Conservation (phyloP, 495 filamentous ascomycete species). For the Aspergillus wentii region DNA sequence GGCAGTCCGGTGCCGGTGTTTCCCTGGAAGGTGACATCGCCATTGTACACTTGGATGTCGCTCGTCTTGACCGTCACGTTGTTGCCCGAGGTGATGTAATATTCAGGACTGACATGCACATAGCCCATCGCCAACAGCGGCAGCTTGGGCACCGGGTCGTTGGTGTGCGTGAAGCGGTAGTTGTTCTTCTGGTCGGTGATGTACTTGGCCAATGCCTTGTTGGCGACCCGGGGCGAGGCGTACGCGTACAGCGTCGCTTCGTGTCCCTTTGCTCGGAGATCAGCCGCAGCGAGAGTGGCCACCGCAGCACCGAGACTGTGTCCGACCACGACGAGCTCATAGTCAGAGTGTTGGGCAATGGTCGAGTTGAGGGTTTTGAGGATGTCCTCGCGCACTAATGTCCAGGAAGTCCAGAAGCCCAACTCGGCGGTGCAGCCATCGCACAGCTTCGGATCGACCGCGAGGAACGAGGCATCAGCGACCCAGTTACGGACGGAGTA, state of each 20-base stretch:
- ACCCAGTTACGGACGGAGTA: conserved; percentile 63
- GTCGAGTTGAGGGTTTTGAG: conserved; percentile 28
- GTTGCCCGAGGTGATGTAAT: conserved; percentile 42
- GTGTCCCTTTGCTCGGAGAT: conserved; percentile 44
- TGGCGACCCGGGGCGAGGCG: conserved; percentile 62
- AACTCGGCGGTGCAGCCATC: conserved; percentile 40
- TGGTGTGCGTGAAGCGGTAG: conserved; percentile 59
- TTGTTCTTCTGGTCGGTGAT: conserved; percentile 49
- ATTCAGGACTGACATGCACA: conserved; percentile 61
- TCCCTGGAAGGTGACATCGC: conserved; percentile 29
- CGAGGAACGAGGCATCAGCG: conserved; percentile 44
- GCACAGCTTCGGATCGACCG: conserved; percentile 38
- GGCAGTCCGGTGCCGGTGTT: conserved; percentile 36
- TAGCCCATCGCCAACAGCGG: conserved; percentile 53
- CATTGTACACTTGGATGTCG: conserved; percentile 29
- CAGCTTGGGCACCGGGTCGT: conserved; percentile 60
- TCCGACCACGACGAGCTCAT: conserved; percentile 51
- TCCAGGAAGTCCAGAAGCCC: conserved; percentile 53
- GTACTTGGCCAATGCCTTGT: conserved; percentile 45
- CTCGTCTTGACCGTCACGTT: conserved; percentile 24
- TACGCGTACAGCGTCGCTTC: conserved; percentile 53
- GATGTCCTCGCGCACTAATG: conserved; percentile 32
- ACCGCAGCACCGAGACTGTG: conserved; percentile 64
- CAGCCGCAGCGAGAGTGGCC: conserved; percentile 53
- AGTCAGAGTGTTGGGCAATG: conserved; percentile 34